Evolutionary conservation across 1,139 yeast species (phyloP).

Genomic region (Sugiyamaella pinicola): DNA sequence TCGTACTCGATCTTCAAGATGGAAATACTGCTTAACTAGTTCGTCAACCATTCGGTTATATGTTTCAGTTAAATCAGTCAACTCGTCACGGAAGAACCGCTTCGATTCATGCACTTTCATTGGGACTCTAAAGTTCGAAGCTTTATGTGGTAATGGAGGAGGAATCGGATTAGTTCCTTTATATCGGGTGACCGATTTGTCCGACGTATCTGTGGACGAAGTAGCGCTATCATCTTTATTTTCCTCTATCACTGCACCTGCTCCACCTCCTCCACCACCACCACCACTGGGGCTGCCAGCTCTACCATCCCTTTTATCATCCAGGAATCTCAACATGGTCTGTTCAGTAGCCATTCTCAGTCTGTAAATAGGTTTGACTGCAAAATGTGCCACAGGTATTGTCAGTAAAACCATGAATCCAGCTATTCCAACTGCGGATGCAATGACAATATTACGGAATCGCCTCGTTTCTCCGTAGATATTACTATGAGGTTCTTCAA

Average conservation of each 20-base stretch:
- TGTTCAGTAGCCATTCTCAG: conserved; percentile 83
- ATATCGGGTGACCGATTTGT: neutral
- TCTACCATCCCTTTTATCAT: conserved; percentile 21
- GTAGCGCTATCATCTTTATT: conserved; percentile 4
- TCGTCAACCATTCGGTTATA: conserved; percentile 92
- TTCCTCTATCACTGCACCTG: neutral
- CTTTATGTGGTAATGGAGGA: conserved; percentile 2
- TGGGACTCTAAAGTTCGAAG: conserved; percentile 32
- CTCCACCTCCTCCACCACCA: neutral
- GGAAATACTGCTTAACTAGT: conserved; percentile 76
- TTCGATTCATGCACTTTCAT: conserved; percentile 57
- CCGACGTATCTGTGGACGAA: neutral
- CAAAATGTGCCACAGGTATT: conserved; percentile 80
- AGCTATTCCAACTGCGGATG: conserved; percentile 79
- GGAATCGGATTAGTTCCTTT: conserved; percentile 6
- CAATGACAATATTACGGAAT: conserved; percentile 69
- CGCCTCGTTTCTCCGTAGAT: conserved; percentile 66
- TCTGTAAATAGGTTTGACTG: conserved; percentile 79
- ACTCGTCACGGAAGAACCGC: conserved; percentile 75
- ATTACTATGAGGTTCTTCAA: conserved; percentile 61
- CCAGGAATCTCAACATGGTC: conserved; percentile 39
- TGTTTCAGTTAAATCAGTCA: conserved; percentile 83
- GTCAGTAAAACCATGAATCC: conserved; percentile 72
- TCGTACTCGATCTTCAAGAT: conserved; percentile 86
- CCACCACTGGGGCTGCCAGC: neutral